phyloP scores from a whole-genome alignment of 208 protist species.

The Acanthamoeba castellanii region DNA sequence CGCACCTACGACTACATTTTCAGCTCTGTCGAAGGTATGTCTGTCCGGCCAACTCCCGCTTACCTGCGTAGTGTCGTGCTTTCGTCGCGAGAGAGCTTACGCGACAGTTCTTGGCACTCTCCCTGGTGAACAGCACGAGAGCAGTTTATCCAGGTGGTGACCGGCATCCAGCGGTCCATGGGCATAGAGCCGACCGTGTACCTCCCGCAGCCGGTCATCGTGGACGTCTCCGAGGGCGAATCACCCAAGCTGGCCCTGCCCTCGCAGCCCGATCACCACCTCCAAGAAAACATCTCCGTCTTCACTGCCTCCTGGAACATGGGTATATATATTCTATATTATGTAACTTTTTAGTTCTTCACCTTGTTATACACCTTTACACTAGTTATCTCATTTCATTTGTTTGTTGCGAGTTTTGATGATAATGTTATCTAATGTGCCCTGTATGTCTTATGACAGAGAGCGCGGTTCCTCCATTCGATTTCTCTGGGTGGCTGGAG shows the following conservation, averaged over 20 bases:
- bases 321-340: background rate
- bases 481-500: slow-evolving; percentile 39
- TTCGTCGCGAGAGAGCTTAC: too few relatives aligned
- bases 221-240: background rate
- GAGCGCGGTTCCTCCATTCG: slow-evolving; percentile 8
- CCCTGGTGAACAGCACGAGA: background rate
- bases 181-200: background rate
- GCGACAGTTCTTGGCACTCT: too few relatives aligned
- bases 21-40: slow-evolving; percentile 33
- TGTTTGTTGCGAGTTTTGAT: too few relatives aligned
- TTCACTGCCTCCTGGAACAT: slow-evolving; percentile 61
- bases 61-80: background rate
- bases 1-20: slow-evolving; percentile 74
- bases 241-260: background rate
- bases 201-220: background rate
- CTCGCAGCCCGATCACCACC: slow-evolving; percentile 23
- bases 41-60: too few relatives aligned
- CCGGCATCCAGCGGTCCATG: slow-evolving; percentile 55
- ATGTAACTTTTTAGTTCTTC: background rate
- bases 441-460: background rate
- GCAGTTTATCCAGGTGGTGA: slow-evolving; percentile 69
- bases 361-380: background rate
- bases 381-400: too few relatives aligned
- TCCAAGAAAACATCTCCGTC: slow-evolving; percentile 46
- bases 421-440: background rate